These are phyloP conservation scores for Zymoseptoria pseudotritici DNA, from an alignment of 2,329 filamentous ascomycete genomes.

Conservation along the genomic window DNA sequence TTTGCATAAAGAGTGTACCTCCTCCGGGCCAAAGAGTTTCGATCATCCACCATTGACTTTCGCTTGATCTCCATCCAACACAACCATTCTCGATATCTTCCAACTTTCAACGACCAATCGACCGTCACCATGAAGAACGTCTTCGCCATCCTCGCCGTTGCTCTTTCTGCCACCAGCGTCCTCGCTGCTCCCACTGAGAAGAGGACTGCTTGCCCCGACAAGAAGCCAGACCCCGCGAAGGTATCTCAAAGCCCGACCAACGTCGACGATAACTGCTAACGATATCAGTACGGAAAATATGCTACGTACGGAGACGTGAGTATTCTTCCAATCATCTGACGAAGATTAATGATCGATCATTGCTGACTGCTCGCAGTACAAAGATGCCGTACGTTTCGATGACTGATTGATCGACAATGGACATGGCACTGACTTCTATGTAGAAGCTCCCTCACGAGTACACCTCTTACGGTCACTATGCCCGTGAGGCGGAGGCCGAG, in stretches of 20 bases:
- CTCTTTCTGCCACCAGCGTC: constrained; percentile 7
- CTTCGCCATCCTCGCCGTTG: constrained; percentile 7
- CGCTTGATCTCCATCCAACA: not conserved
- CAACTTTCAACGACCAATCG: not conserved
- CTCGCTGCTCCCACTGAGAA: constrained; percentile 7
- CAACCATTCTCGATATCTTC: not conserved
- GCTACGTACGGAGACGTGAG: constrained; percentile 3
- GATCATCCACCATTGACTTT: not conserved
- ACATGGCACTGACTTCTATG: no score
- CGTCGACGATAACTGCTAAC: not conserved
- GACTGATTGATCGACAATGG: no score
- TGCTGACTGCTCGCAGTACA: no score
- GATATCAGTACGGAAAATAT: constrained; percentile 3
- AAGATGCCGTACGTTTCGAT: no score
- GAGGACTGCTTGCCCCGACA: constrained; percentile 4
- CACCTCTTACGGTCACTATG: constrained; percentile 1
- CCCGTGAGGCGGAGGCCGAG: constrained; percentile 5
- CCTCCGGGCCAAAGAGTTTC: not conserved
- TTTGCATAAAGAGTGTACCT: not conserved
- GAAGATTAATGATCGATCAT: not conserved
- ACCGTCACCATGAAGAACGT: constrained; percentile 12
- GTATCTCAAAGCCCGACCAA: not conserved
- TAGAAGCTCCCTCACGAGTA: not conserved
- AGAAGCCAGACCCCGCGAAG: constrained; percentile 3
- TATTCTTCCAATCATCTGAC: not conserved